phyloP scores from a whole-genome alignment of 2,329 filamentous ascomycete genomes.

The Coniella vitis region DNA sequence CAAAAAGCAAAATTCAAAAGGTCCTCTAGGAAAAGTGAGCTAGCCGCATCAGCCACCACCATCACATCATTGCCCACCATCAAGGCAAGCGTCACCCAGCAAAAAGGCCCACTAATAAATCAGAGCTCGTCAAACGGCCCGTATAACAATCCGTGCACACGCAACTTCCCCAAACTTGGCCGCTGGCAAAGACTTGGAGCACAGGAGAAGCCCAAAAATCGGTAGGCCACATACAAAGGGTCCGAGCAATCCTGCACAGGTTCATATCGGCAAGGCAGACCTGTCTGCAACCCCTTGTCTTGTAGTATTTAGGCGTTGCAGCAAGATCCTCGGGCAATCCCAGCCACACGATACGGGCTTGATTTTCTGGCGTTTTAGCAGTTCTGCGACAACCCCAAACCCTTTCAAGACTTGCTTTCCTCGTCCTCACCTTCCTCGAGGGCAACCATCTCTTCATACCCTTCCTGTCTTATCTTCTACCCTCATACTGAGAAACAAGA shows the following conservation, averaged over 20 bases:
- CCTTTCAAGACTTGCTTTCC: neutral
- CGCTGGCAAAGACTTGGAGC: neutral
- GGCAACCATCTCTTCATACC: neutral
- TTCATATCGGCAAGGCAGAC: neutral
- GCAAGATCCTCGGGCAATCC: slow-evolving; percentile 14
- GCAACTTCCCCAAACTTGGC: neutral
- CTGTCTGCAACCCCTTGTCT: neutral
- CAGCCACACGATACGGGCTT: slow-evolving; percentile 22
- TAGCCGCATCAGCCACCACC: neutral
- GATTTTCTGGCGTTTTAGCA: slow-evolving; percentile 22
- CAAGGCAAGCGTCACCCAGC: neutral
- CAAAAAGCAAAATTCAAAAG: neutral
- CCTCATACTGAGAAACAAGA: too few species aligned
- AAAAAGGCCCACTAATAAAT: neutral
- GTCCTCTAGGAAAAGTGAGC: neutral
- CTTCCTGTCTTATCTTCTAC: neutral
- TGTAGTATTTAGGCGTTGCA: neutral
- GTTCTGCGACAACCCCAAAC: slow-evolving; percentile 16
- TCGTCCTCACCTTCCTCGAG: neutral
- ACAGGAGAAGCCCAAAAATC: neutral
- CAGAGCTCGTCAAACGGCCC: neutral
- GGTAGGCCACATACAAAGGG: neutral
- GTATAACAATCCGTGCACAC: neutral
- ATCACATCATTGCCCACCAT: neutral
- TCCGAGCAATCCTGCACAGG: neutral